Percentiles rank a stretch among this genome's conserved stretches.
Evolutionary conservation across 2,329 filamentous ascomycete genomes (phyloP).

Genomic region (Cytospora schulzeri): DNA sequence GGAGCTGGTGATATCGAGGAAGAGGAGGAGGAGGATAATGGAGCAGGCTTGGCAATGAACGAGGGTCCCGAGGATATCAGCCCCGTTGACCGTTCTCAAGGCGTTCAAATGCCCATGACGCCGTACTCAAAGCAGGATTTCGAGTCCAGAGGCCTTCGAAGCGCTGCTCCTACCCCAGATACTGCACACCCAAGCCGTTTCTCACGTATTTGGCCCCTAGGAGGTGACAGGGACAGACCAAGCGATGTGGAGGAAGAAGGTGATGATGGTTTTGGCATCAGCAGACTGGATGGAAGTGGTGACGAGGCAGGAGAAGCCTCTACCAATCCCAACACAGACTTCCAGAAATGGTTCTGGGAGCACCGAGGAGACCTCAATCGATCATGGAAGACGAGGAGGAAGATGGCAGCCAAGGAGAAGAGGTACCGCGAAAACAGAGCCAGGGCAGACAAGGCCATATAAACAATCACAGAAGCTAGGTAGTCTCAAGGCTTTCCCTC

Average conservation of each 20-base stretch:
- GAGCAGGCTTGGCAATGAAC: constrained; percentile 39
- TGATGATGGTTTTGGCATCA: constrained; percentile 34
- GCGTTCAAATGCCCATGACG: constrained; percentile 66
- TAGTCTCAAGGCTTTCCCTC: constrained; percentile 44
- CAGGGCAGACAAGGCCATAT: constrained; percentile 48
- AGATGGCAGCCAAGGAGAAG: constrained; percentile 66
- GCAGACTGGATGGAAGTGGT: constrained; percentile 33
- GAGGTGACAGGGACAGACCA: constrained; percentile 49
- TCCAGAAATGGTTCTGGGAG: constrained; percentile 70
- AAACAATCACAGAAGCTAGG: constrained; percentile 15
- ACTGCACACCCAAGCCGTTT: constrained; percentile 75
- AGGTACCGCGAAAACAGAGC: constrained; percentile 66
- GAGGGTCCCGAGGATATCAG: constrained; percentile 31
- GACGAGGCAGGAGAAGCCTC: constrained; percentile 36
- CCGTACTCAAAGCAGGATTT: constrained; percentile 82
- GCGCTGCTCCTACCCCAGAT: constrained; percentile 91
- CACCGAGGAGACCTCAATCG: constrained; percentile 65
- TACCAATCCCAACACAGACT: constrained; percentile 44
- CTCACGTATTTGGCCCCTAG: constrained; percentile 59
- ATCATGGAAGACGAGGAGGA: constrained; percentile 67
- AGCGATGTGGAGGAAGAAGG: constrained; percentile 46
- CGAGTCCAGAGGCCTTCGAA: constrained; percentile 73
- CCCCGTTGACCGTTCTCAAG: constrained; percentile 23
- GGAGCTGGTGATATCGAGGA: constrained; percentile 49
- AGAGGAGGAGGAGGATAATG: constrained; percentile 44